phyloP scores from a whole-genome alignment of 225 moss, liverwort and hornwort genomes.

The Polytrichum commune region DNA sequence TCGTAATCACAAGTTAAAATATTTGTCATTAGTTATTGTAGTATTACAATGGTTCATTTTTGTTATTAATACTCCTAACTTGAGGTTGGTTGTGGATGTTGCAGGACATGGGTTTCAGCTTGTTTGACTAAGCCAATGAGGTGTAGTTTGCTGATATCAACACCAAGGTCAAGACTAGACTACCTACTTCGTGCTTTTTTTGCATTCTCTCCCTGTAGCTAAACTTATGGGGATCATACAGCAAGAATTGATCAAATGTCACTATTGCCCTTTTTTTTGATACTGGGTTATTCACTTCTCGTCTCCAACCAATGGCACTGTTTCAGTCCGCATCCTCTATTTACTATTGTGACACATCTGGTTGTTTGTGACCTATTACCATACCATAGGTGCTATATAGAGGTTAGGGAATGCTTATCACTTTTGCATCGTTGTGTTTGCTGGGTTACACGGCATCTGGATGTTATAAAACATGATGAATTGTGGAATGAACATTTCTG shows the following conservation, averaged over 20 bases:
- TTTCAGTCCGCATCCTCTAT: too few relatives aligned
- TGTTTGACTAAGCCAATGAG: constrained; percentile 43
- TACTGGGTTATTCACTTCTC: not conserved
- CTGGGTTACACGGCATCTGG: too few relatives aligned
- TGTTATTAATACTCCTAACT: not conserved
- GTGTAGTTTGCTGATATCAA: constrained; percentile 2
- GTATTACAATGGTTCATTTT: not conserved
- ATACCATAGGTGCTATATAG: too few relatives aligned
- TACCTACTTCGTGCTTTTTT: constrained; percentile 13
- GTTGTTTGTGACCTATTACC: too few relatives aligned
- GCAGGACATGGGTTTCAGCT: constrained; percentile 76
- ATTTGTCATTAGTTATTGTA: too few relatives aligned
- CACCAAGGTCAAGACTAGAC: constrained; percentile 10
- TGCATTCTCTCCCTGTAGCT: constrained; percentile 8
- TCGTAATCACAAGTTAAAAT: too few relatives aligned
- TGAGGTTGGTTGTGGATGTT: not conserved
- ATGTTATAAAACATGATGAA: too few relatives aligned
- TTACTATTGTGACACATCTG: too few relatives aligned
- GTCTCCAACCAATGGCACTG: not conserved
- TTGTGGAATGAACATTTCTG: too few relatives aligned
- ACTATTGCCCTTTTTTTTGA: constrained; percentile 2
- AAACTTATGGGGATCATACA: constrained; percentile 14
- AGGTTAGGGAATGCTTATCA: too few relatives aligned
- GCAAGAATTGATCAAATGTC: constrained; percentile 11
- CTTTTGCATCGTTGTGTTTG: too few relatives aligned